phyloP scores from a whole-genome alignment of 2,329 filamentous ascomycete species.

The Leptographium wingfieldii region DNA sequence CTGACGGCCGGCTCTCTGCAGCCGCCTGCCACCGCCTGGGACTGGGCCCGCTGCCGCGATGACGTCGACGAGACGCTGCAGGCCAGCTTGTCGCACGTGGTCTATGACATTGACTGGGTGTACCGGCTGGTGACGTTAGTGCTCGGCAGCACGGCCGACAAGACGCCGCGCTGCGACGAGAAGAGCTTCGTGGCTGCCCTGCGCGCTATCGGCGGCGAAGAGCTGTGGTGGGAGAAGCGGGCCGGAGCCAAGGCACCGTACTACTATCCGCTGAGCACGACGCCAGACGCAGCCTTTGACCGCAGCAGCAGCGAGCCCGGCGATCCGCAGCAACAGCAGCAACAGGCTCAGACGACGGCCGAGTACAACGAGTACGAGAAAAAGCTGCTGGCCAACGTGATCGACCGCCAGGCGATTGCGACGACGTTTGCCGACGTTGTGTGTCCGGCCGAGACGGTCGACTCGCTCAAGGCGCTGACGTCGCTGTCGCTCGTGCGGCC shows the following conservation, averaged over 20 bases:
- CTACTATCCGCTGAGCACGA: constrained; percentile 13
- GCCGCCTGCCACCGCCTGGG: constrained; percentile 10
- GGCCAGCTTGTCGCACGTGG: constrained; percentile 6
- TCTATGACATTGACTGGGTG: constrained; percentile 22
- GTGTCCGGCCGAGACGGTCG: constrained; percentile 67
- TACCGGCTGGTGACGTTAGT: constrained; percentile 19
- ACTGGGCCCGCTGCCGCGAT: neutral
- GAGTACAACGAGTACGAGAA: constrained; percentile 60
- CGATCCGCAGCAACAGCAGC: too few relatives aligned
- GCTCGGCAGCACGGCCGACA: constrained; percentile 7
- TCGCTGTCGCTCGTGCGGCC: constrained; percentile 76
- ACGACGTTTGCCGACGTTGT: constrained; percentile 85
- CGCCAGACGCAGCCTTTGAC: neutral
- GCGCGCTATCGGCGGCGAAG: constrained; percentile 15
- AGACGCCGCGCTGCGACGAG: constrained; percentile 7
- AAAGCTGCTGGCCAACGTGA: constrained; percentile 66
- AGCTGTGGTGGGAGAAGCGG: constrained; percentile 15
- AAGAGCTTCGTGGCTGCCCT: constrained; percentile 14
- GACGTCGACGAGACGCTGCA: neutral
- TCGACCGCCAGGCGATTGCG: constrained; percentile 68
- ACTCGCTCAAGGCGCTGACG: constrained; percentile 79
- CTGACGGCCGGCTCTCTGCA: constrained; percentile 17
- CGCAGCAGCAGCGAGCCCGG: too few relatives aligned
- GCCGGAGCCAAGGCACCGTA: constrained; percentile 15
- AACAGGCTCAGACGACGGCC: neutral